Evolutionary conservation across 2,329 filamentous ascomycete species (phyloP).

Genomic region (Ascochyta viciae-villosae): DNA sequence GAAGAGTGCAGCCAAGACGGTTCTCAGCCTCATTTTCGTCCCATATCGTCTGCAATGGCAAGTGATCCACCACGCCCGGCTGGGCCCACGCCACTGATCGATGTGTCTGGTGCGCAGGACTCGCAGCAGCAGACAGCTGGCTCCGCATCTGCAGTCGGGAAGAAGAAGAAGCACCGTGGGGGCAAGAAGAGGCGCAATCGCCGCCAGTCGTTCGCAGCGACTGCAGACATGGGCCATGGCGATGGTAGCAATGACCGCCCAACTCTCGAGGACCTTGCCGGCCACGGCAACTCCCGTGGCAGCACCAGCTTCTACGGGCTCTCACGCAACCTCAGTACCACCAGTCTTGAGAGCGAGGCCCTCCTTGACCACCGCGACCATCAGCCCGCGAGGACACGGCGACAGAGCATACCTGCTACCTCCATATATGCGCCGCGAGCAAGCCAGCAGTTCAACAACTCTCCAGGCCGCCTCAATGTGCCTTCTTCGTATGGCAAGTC

Average conservation of each 20-base stretch:
- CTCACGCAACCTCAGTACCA: conserved; percentile 72
- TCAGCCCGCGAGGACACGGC: conserved; percentile 49
- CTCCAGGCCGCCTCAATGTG: conserved; percentile 29
- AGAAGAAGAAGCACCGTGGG: conserved; percentile 77
- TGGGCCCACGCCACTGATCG: conserved; percentile 13
- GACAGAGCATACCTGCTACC: conserved; percentile 53
- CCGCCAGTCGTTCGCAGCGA: conserved; percentile 78
- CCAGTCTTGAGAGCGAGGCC: conserved; percentile 87
- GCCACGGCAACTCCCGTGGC: conserved; percentile 39
- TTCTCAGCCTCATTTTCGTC: not conserved
- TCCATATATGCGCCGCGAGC: conserved; percentile 38
- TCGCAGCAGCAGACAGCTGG: conserved; percentile 4
- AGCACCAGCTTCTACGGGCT: conserved; percentile 63
- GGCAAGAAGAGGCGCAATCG: conserved; percentile 79
- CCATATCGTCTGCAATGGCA: conserved; percentile 9
- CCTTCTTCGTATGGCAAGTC: conserved; percentile 31
- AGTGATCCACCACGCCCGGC: conserved; percentile 9
- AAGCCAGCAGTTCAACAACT: conserved; percentile 30
- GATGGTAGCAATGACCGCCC: conserved; percentile 62
- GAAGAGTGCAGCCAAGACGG: not conserved
- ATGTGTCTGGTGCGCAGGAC: conserved; percentile 6
- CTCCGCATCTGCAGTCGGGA: conserved; percentile 41
- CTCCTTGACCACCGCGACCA: conserved; percentile 82
- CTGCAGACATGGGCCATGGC: conserved; percentile 60
- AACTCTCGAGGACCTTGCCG: conserved; percentile 34